Evolutionary conservation across 129 eudicot genomes (phyloP).

Genomic region (Glebionis coronaria): DNA sequence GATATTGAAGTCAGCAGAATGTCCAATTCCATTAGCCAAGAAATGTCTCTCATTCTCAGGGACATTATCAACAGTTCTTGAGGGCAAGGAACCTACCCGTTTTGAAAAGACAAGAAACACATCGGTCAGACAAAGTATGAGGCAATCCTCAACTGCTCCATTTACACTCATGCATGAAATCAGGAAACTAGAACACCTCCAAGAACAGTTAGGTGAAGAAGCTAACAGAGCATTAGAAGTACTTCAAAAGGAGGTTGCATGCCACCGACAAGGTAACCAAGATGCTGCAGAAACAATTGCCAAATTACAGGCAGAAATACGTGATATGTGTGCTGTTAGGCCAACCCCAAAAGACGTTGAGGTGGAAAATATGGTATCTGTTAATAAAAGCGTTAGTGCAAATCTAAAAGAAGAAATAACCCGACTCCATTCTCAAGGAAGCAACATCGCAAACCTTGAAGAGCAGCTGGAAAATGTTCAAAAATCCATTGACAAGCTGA

Average conservation of each 20-base stretch:
- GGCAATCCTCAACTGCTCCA: constrained; percentile 92
- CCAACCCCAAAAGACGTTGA: constrained; percentile 54
- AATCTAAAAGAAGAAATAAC: constrained; percentile 93
- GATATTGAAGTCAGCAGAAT: constrained; percentile 41
- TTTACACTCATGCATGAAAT: constrained; percentile 96
- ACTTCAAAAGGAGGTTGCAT: constrained; percentile 83
- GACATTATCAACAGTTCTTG: constrained; percentile 55
- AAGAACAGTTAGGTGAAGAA: constrained; percentile 95
- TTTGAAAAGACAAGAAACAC: constrained; percentile 50
- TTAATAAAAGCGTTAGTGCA: constrained; percentile 90
- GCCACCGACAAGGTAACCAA: constrained; percentile 94
- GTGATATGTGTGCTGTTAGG: constrained; percentile 69
- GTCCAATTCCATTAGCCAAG: constrained; percentile 53
- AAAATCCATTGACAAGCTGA: constrained; percentile 83
- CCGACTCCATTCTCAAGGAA: constrained; percentile 93
- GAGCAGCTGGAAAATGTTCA: constrained; percentile 95
- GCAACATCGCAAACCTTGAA: constrained; percentile 83
- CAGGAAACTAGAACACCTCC: constrained; percentile 91
- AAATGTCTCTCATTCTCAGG: constrained; percentile 83
- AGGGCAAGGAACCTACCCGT: constrained; percentile 44
- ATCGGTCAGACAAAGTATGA: constrained; percentile 54
- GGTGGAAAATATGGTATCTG: constrained; percentile 45
- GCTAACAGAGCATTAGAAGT: constrained; percentile 93
- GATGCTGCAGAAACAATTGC: constrained; percentile 99
- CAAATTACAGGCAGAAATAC: constrained; percentile 83